These are phyloP conservation scores for Blastocystis sp. DNA, from an alignment of 352 stramenopile genomes.

Conservation along the genomic window DNA sequence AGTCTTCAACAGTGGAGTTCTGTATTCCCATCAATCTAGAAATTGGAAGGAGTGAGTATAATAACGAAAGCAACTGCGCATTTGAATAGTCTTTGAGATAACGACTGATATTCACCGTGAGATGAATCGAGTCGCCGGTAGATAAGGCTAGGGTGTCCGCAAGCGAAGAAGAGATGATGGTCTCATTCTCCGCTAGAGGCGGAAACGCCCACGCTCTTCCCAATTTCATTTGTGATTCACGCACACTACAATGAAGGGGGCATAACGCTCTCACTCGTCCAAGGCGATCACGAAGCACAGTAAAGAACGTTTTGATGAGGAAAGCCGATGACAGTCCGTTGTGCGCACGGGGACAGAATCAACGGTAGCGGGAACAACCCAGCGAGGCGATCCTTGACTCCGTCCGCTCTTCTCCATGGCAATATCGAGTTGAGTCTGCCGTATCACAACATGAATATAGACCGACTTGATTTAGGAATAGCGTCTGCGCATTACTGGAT, in stretches of 20 bases:
- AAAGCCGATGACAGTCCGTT: too few relatives aligned
- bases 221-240: constrained; percentile 26
- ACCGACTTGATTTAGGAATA: constrained; percentile 45
- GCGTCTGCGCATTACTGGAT: not conserved
- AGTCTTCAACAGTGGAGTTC: too few relatives aligned
- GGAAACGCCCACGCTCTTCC: constrained; percentile 33
- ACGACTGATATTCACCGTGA: constrained; percentile 44
- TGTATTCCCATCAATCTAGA: too few relatives aligned
- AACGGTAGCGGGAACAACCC: constrained; percentile 39
- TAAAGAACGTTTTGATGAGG: constrained; percentile 16
- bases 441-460: too few relatives aligned
- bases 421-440: constrained; percentile 39
- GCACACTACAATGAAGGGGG: constrained; percentile 1
- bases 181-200: constrained; percentile 17
- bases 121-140: constrained; percentile 3
- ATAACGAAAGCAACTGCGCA: not conserved
- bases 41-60: too few relatives aligned
- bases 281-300: constrained; percentile 38
- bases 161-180: constrained; percentile 48
- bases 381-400: constrained; percentile 21
- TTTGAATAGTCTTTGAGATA: not conserved
- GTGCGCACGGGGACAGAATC: too few relatives aligned
- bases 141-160: not conserved
- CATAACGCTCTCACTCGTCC: constrained; percentile 8
- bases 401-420: not conserved